These are phyloP conservation scores for Gaertneriomyces semiglobifer DNA, from an alignment of 192 early-diverging fungal genomes.

Conservation along the genomic window DNA sequence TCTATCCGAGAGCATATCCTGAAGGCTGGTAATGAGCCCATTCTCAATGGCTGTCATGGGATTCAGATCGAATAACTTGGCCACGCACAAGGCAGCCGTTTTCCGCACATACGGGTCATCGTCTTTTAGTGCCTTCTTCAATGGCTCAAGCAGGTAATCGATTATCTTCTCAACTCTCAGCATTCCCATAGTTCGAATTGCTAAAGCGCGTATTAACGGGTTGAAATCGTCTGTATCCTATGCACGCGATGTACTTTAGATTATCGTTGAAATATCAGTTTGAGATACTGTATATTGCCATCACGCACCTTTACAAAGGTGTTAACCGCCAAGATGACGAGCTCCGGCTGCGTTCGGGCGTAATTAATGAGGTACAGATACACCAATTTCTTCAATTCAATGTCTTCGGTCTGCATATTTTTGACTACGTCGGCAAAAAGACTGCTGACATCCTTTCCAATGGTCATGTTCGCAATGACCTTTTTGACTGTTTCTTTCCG, in stretches of 20 bases:
- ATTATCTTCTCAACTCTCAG: constrained; percentile 92
- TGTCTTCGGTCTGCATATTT: constrained; percentile 98
- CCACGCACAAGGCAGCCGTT: constrained; percentile 93
- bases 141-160: constrained; percentile 87
- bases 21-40: constrained; percentile 80
- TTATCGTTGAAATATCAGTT: neutral
- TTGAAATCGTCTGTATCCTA: constrained; percentile 92
- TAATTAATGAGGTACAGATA: constrained; percentile 99
- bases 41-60: constrained; percentile 86
- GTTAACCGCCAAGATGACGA: constrained; percentile 94
- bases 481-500: constrained; percentile 97
- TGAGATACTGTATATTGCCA: neutral
- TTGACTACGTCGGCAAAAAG: constrained; percentile 97
- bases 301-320: constrained; percentile 89
- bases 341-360: constrained; percentile 91
- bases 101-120: constrained; percentile 97
- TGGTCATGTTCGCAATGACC: constrained; percentile 99
- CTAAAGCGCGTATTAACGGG: constrained; percentile 90
- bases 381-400: constrained; percentile 97
- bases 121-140: constrained; percentile 86
- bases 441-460: constrained; percentile 95
- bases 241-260: neutral
- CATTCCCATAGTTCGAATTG: constrained; percentile 98
- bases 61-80: constrained; percentile 91
- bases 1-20: constrained; percentile 86